Percentiles rank a stretch among this genome's conserved stretches.
phyloP scores from a whole-genome alignment of 2,329 filamentous ascomycete species.

The Didymellaceae sp. region DNA sequence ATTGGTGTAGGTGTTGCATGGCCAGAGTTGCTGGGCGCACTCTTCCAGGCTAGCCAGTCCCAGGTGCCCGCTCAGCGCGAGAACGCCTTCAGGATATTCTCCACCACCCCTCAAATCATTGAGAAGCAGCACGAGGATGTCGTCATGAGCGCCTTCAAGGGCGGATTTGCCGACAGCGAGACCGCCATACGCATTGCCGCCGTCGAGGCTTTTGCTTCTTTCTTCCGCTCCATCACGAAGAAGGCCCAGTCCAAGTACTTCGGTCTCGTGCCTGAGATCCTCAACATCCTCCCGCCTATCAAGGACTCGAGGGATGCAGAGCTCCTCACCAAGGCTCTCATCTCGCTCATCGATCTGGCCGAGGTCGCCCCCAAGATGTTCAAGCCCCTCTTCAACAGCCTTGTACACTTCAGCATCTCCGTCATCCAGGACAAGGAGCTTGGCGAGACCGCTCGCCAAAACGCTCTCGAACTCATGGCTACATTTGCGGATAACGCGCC shows the following conservation, averaged over 20 bases:
- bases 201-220: constrained; percentile 95
- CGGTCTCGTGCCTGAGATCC: constrained; percentile 82
- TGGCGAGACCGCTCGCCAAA: constrained; percentile 87
- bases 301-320: constrained; percentile 92
- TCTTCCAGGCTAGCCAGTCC: constrained; percentile 92
- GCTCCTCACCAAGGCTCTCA: constrained; percentile 84
- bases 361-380: constrained; percentile 98
- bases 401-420: constrained; percentile 90
- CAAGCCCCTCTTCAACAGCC: constrained; percentile 87
- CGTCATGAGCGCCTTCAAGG: constrained; percentile 86
- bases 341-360: constrained; percentile 91
- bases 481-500: constrained; percentile 96
- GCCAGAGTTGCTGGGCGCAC: constrained; percentile 83
- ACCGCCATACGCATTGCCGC: constrained; percentile 86
- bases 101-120: constrained; percentile 92
- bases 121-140: constrained; percentile 93
- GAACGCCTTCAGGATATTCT: constrained; percentile 92
- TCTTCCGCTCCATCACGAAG: constrained; percentile 90
- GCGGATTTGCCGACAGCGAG: constrained; percentile 88
- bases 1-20: constrained; percentile 73
- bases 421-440: constrained; percentile 97
- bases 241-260: constrained; percentile 90
- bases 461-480: constrained; percentile 94
- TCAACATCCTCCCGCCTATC: constrained; percentile 92
- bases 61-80: constrained; percentile 83